phyloP scores from a whole-genome alignment of 164 flowering plant species.

The Liriodendron chinense region DNA sequence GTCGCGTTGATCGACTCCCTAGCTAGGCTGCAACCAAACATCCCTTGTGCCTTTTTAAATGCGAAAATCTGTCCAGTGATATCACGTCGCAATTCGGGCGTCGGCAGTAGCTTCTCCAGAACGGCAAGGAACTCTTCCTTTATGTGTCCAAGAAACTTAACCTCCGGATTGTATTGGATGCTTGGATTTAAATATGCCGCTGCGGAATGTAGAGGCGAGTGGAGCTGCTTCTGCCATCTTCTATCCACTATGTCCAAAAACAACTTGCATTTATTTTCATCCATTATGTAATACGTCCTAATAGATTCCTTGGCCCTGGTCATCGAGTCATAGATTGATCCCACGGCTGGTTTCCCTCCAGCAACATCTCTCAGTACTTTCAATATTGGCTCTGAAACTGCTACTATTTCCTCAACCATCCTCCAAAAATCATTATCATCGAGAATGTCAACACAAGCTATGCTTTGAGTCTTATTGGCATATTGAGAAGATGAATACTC shows the following conservation, averaged over 20 bases:
- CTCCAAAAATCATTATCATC: slow-evolving; percentile 87
- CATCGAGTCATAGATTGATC: slow-evolving; percentile 79
- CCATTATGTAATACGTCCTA: slow-evolving; percentile 91
- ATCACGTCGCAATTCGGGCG: slow-evolving; percentile 73
- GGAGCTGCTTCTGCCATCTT: slow-evolving; percentile 79
- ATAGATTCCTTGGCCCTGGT: slow-evolving; percentile 87
- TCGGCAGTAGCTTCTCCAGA: slow-evolving; percentile 76
- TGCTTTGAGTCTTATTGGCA: slow-evolving; percentile 56
- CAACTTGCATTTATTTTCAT: slow-evolving; percentile 81
- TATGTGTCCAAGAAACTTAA: slow-evolving; percentile 56
- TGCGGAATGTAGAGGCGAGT: slow-evolving; percentile 87
- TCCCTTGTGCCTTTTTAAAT: slow-evolving; percentile 65
- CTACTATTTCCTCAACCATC: slow-evolving; percentile 80
- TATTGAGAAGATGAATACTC: slow-evolving; percentile 56
- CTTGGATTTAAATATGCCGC: slow-evolving; percentile 92
- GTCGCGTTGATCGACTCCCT: slow-evolving; percentile 75
- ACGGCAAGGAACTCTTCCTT: slow-evolving; percentile 74
- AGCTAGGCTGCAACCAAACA: slow-evolving; percentile 84
- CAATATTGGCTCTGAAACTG: slow-evolving; percentile 82
- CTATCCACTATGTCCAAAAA: slow-evolving; percentile 81
- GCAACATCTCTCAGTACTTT: slow-evolving; percentile 81
- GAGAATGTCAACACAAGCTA: slow-evolving; percentile 50
- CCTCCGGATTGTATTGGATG: slow-evolving; percentile 80
- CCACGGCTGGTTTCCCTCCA: slow-evolving; percentile 81
- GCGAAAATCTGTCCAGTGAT: slow-evolving; percentile 66